phyloP scores from a whole-genome alignment of 306 rosid genomes.

The Corylus heterophylla region DNA sequence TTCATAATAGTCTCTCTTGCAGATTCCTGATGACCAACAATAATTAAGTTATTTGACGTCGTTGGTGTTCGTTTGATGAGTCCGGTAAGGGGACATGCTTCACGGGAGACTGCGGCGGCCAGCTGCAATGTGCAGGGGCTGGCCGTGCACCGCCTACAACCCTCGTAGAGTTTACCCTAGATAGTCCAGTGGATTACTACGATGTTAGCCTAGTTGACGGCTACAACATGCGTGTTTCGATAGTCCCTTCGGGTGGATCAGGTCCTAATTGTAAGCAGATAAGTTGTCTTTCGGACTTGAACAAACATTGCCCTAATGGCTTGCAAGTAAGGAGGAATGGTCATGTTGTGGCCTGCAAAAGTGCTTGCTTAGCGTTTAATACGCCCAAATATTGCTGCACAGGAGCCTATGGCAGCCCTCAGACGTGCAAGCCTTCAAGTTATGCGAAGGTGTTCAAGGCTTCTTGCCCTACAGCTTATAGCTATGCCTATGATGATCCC shows the following conservation, averaged over 20 bases:
- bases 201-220: slow-evolving; percentile 77
- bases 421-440: slow-evolving; percentile 41
- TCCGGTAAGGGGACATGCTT: slow-evolving; percentile 43
- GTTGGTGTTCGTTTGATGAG: slow-evolving; percentile 42
- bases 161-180: slow-evolving; percentile 63
- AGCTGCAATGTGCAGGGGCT: slow-evolving; percentile 42
- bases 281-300: slow-evolving; percentile 36
- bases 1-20: slow-evolving; percentile 41
- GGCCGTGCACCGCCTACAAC: slow-evolving; percentile 59
- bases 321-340: slow-evolving; percentile 40
- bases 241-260: slow-evolving; percentile 36
- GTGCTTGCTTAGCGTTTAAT: slow-evolving; percentile 53
- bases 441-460: slow-evolving; percentile 56
- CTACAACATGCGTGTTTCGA: slow-evolving; percentile 53
- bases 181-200: slow-evolving; percentile 53
- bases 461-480: slow-evolving; percentile 60
- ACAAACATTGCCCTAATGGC: slow-evolving; percentile 40
- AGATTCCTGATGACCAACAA: slow-evolving; percentile 24
- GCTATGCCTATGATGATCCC: slow-evolving; percentile 67
- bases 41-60: neutral
- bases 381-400: slow-evolving; percentile 24
- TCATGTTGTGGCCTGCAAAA: slow-evolving; percentile 48
- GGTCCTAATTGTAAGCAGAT: slow-evolving; percentile 25
- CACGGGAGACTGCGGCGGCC: slow-evolving; percentile 63
- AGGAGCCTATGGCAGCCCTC: slow-evolving; percentile 41